phyloP scores from a whole-genome alignment of 2,329 filamentous ascomycete species.

The Xylaria sp. region DNA sequence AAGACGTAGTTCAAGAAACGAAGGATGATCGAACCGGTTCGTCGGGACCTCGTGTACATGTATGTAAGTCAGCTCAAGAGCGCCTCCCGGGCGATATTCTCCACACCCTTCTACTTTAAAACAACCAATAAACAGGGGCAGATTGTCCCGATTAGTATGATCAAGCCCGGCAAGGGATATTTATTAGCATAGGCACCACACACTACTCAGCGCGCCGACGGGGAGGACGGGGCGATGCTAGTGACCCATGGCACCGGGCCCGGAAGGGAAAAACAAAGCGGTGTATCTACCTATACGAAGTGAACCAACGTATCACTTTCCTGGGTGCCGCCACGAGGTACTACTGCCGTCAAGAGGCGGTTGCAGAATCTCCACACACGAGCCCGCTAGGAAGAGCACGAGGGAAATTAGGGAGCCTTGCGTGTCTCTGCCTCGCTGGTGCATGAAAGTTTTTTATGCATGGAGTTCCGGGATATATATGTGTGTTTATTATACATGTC shows the following conservation, averaged over 20 bases:
- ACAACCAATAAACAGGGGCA: slow-evolving; percentile 4
- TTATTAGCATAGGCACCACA: slow-evolving; percentile 7
- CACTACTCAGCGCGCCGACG: neutral
- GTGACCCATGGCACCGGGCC: slow-evolving; percentile 27
- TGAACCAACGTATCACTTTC: slow-evolving; percentile 11
- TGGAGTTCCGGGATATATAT: too few species aligned
- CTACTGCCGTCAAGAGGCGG: neutral
- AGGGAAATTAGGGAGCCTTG: neutral
- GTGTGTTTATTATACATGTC: too few species aligned
- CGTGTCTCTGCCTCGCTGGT: slow-evolving; percentile 1
- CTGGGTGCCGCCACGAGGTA: slow-evolving; percentile 3
- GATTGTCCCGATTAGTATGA: too few species aligned
- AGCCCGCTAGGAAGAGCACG: neutral
- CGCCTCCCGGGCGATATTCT: slow-evolving; percentile 3
- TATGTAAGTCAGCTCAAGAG: slow-evolving; percentile 20
- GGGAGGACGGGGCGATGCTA: neutral
- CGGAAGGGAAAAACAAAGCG: slow-evolving; percentile 24
- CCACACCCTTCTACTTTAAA: neutral
- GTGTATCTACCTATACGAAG: slow-evolving; percentile 24
- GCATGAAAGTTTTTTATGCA: too few species aligned
- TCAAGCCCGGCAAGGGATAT: slow-evolving; percentile 10
- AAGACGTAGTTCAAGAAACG: slow-evolving; percentile 14
- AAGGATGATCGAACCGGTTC: slow-evolving; percentile 27
- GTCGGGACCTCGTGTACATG: slow-evolving; percentile 33
- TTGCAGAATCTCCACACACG: neutral